These are phyloP conservation scores for Daedaleopsis sinensis DNA, from an alignment of 768 basidiomycete genomes.

Conservation along the genomic window DNA sequence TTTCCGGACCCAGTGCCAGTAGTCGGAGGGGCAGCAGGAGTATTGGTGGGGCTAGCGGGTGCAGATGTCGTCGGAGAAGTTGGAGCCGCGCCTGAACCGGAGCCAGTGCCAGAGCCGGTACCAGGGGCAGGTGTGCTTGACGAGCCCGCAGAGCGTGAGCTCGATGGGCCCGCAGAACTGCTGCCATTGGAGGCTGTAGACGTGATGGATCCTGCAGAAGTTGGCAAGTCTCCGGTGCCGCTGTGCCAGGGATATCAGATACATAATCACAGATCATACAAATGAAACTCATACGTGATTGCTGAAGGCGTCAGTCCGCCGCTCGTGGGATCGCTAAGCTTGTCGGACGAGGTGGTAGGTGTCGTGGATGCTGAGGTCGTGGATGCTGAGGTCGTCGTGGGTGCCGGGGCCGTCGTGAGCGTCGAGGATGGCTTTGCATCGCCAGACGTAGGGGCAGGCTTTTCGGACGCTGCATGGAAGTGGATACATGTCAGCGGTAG, in stretches of 20 bases:
- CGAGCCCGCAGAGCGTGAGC: not conserved
- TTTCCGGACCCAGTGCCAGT: not conserved
- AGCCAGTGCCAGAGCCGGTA: not conserved
- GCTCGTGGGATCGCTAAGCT: not conserved
- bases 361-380: not conserved
- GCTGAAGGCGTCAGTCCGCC: not conserved
- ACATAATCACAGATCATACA: too few relatives aligned
- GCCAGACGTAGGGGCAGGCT: not conserved
- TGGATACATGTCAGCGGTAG: not conserved
- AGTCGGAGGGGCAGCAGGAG: not conserved
- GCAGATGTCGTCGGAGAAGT: not conserved
- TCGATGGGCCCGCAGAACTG: not conserved
- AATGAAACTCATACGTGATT: not conserved
- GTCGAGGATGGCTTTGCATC: not conserved
- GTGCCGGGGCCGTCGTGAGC: not conserved
- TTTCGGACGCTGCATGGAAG: not conserved
- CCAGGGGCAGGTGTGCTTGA: not conserved
- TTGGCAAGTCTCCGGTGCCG: not conserved
- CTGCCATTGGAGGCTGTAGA: not conserved
- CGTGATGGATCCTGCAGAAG: not conserved
- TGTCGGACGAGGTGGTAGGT: not conserved
- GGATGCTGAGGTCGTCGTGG: not conserved
- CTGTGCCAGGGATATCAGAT: not conserved
- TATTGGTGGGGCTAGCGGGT: not conserved
- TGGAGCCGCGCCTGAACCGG: too few relatives aligned